These are phyloP conservation scores for Globisporangium perplexum DNA, from an alignment of 352 stramenopile species.

Conservation along the genomic window DNA sequence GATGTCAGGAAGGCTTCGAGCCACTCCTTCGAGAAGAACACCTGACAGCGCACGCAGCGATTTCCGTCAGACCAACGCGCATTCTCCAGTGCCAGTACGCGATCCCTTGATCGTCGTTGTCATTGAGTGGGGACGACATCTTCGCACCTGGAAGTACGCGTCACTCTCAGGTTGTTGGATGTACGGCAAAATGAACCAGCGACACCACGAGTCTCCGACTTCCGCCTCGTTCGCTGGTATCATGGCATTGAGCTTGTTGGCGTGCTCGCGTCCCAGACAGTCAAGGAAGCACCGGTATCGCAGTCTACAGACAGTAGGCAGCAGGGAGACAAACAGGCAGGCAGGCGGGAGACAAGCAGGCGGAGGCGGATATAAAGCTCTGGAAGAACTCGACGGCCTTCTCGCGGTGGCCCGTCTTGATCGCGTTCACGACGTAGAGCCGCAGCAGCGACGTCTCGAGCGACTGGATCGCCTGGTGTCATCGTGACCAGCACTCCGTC, in stretches of 20 bases:
- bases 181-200: conserved; percentile 82
- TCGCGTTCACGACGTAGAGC: conserved; percentile 71
- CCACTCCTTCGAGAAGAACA: conserved; percentile 73
- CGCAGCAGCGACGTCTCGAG: conserved; percentile 63
- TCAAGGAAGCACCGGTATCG: conserved; percentile 11
- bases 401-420: conserved; percentile 62
- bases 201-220: conserved; percentile 50
- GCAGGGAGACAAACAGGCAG: neutral
- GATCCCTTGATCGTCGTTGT: too few relatives aligned
- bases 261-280: conserved; percentile 14
- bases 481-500: neutral
- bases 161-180: conserved; percentile 68
- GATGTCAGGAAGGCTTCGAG: conserved; percentile 64
- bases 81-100: too few relatives aligned
- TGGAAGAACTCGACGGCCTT: conserved; percentile 77
- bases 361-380: conserved; percentile 36
- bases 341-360: neutral
- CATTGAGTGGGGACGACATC: too few relatives aligned
- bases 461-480: conserved; percentile 48
- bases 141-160: conserved; percentile 49
- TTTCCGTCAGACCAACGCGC: neutral
- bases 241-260: conserved; percentile 57
- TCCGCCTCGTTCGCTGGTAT: conserved; percentile 15
- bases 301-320: neutral
- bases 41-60: conserved; percentile 8